These are phyloP conservation scores for Cadophora sp. DNA, from an alignment of 2,329 filamentous ascomycete genomes.

Conservation along the genomic window DNA sequence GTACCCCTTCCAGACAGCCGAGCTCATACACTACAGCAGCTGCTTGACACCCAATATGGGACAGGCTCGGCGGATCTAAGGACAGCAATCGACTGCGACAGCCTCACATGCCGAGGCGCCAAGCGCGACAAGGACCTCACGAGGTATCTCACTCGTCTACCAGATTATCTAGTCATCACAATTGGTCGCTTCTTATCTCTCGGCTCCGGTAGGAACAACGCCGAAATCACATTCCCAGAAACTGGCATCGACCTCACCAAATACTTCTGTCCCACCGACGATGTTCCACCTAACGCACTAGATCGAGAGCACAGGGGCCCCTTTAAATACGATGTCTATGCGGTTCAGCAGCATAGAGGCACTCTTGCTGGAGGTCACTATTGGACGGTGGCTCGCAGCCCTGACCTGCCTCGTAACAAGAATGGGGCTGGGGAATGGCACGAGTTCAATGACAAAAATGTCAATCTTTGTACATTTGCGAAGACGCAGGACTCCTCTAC, in stretches of 20 bases:
- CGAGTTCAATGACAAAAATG: constrained; percentile 26
- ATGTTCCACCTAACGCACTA: constrained; percentile 41
- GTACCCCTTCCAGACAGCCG: not conserved
- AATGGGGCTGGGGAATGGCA: constrained; percentile 30
- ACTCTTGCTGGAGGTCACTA: constrained; percentile 38
- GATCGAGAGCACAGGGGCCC: constrained; percentile 55
- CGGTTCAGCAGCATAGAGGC: constrained; percentile 61
- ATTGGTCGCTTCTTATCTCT: constrained; percentile 21
- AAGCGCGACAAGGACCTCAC: constrained; percentile 12
- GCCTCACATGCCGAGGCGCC: constrained; percentile 6
- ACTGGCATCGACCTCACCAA: constrained; percentile 47
- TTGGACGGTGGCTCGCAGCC: constrained; percentile 30
- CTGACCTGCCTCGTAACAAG: constrained; percentile 26
- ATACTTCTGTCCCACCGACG: constrained; percentile 49
- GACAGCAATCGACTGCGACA: constrained; percentile 14
- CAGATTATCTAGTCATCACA: constrained; percentile 25
- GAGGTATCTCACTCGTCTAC: constrained; percentile 21
- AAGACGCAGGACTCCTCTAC: constrained; percentile 5
- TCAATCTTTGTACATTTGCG: constrained; percentile 8
- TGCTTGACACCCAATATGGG: not conserved
- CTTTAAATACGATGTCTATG: constrained; percentile 85
- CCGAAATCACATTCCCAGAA: constrained; percentile 17
- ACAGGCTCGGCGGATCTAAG: not conserved
- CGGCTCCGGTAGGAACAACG: constrained; percentile 2
- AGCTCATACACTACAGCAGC: not conserved